Base-by-base conservation (phyloP, 352 stramenopile species). In the Phytopythium helicoides region DNA sequence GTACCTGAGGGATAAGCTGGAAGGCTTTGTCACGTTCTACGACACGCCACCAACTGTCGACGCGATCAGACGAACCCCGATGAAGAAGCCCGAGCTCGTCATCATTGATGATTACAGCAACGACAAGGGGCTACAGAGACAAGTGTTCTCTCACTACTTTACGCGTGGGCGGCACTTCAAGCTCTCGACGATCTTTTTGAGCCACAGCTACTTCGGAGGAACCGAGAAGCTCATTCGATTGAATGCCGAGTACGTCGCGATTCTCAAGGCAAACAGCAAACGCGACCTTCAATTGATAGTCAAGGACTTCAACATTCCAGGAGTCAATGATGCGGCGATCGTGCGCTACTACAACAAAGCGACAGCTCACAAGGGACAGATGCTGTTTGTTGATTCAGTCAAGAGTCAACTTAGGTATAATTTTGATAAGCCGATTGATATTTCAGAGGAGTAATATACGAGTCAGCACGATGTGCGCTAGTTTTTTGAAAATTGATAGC, bases 121-220 rank as follows among this genome's bases (percentile, higher is more conserved):
- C 21, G 57, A 60, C 44, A 11, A 22, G 3, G 16, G 41, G 2
- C 45, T 64, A 0, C 57, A 55, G 22, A 37, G 22, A 3, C 33
- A 22, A 22, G 6, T 46, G 7, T 55, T 55, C 22, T 33, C 14
- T 21, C 48, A 55, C 36, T 55, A 54, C 19, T 55, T 55, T n/a
- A 55, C 48, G 7, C 14, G 48, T 15, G 48, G 48, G 23, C 15
- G 48, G 3, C 48, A 55, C 18, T 26, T 28, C 15, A 42, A 42
- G 15, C 25, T 42, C 7, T 25, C 21, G 12, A 47, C 25, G 9
- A 55, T 38, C 5, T 33, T 46, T 28, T 25, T 55, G 3, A 38
- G 33, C 28, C 60, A 67, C 35, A 60, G 37, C 60, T 50, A 71
- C 26, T 75, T 75, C 45, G 57, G 62, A 25, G 57, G 62, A 25